Conservation (phyloP, 179 eudicot genomes). For the Beta corolliflora region DNA sequence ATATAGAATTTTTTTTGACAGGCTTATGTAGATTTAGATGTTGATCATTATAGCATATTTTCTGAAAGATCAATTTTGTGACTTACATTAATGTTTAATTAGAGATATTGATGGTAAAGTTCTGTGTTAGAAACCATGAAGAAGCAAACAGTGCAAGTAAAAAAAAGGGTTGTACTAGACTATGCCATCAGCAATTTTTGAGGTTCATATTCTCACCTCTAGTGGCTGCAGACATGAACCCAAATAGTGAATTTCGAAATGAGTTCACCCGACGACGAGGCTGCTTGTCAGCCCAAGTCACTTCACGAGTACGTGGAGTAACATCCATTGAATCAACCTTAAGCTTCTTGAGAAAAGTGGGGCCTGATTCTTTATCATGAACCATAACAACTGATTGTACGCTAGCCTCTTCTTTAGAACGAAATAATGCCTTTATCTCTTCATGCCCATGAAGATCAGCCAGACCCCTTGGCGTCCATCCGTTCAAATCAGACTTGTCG, state of each 20-base stretch:
- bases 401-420: constrained; percentile 28
- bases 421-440: constrained; percentile 50
- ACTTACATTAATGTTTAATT: too few relatives aligned
- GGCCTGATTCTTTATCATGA: constrained; percentile 9
- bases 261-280: constrained; percentile 40
- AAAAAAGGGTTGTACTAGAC: background rate
- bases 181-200: too few relatives aligned
- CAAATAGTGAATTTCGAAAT: constrained; percentile 65
- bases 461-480: constrained; percentile 62
- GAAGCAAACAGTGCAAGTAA: background rate
- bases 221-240: constrained; percentile 57
- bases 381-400: constrained; percentile 7
- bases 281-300: constrained; percentile 27
- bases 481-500: constrained; percentile 51
- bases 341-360: constrained; percentile 39
- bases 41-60: too few relatives aligned
- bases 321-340: constrained; percentile 38
- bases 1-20: too few relatives aligned
- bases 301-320: constrained; percentile 20
- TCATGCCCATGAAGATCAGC: constrained; percentile 62
- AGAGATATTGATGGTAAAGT: too few relatives aligned
- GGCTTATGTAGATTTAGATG: too few relatives aligned
- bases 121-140: too few relatives aligned
- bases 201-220: constrained; percentile 29
- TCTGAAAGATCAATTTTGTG: too few relatives aligned